Conservation (phyloP, 2,329 filamentous ascomycete species). For the Aspergillus puulaauensis region DNA sequence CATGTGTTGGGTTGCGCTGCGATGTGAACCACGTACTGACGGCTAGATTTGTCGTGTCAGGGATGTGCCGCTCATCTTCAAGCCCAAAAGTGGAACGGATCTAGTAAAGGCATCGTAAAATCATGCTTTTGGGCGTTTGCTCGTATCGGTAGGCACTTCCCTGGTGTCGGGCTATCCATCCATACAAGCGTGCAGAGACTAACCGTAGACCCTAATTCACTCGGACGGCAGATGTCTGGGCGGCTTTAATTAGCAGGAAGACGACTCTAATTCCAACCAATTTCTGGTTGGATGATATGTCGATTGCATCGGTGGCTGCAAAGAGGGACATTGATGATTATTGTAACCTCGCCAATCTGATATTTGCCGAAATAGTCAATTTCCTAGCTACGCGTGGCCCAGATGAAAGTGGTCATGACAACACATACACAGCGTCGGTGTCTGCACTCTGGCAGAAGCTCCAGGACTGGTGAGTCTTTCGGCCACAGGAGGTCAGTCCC, state of each 20-base stretch:
- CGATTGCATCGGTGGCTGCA: conserved; percentile 6
- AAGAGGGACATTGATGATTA: conserved; percentile 15
- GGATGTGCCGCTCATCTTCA: conserved; percentile 15
- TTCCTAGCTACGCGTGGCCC: neutral
- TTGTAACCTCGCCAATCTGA: conserved; percentile 15
- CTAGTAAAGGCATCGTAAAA: conserved; percentile 15
- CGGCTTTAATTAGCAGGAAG: conserved; percentile 15
- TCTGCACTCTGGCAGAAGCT: neutral
- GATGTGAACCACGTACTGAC: too few species aligned
- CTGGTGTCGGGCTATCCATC: too few species aligned
- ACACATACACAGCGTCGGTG: neutral
- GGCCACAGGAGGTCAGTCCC: neutral
- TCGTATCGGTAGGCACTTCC: conserved; percentile 13
- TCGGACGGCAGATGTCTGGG: conserved; percentile 13
- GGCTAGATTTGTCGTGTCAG: neutral
- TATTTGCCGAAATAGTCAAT: conserved; percentile 16
- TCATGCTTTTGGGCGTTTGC: conserved; percentile 19
- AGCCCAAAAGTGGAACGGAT: conserved; percentile 14
- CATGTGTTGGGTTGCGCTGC: too few species aligned
- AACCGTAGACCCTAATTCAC: neutral
- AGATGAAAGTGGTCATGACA: too few species aligned
- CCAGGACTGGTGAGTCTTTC: neutral
- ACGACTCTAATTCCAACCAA: conserved; percentile 14
- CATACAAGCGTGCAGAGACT: too few species aligned
- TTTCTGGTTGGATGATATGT: conserved; percentile 14